Conservation (phyloP, 352 stramenopile genomes). For the Phytophthora gonapodyides region DNA sequence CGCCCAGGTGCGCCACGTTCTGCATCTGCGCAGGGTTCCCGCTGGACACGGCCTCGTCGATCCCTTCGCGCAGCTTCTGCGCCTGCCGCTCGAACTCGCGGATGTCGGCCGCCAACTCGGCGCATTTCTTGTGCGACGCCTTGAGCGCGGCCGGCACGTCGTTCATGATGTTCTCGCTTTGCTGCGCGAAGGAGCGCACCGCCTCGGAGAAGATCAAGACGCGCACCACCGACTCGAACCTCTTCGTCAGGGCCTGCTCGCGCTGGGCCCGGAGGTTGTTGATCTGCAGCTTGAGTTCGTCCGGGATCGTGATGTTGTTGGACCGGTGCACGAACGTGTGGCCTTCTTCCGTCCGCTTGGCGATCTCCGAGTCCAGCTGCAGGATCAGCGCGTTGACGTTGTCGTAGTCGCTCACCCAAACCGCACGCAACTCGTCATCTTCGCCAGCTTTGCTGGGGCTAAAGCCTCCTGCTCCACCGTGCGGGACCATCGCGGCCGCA, state of each 20-base stretch:
- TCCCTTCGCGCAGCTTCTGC: slow-evolving; percentile 38
- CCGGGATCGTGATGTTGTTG: slow-evolving; percentile 52
- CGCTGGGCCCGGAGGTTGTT: slow-evolving; percentile 36
- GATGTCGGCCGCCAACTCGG: slow-evolving; percentile 39
- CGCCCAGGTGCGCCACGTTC: slow-evolving; percentile 44
- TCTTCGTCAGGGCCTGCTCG: slow-evolving; percentile 37
- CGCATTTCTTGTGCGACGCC: slow-evolving; percentile 53
- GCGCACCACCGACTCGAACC: slow-evolving; percentile 48
- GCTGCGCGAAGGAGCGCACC: slow-evolving; percentile 42
- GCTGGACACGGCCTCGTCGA: slow-evolving; percentile 55
- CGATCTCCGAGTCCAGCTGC: slow-evolving; percentile 35
- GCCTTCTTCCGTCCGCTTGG: slow-evolving; percentile 34
- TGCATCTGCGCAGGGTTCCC: slow-evolving; percentile 48
- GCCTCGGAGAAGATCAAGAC: slow-evolving; percentile 60
- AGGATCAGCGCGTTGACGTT: slow-evolving; percentile 40
- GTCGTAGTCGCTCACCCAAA: slow-evolving; percentile 47
- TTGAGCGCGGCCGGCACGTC: slow-evolving; percentile 54
- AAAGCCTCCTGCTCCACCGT: slow-evolving; percentile 18
- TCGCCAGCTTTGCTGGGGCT: slow-evolving; percentile 23
- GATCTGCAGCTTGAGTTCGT: slow-evolving; percentile 51
- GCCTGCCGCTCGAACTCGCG: slow-evolving; percentile 35
- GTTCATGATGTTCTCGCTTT: slow-evolving; percentile 42
- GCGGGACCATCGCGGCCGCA: slow-evolving; percentile 29
- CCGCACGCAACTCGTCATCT: slow-evolving; percentile 40
- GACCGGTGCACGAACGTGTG: slow-evolving; percentile 43